Conservation (phyloP, 345 rosid genomes). For the Clausena lansium region DNA sequence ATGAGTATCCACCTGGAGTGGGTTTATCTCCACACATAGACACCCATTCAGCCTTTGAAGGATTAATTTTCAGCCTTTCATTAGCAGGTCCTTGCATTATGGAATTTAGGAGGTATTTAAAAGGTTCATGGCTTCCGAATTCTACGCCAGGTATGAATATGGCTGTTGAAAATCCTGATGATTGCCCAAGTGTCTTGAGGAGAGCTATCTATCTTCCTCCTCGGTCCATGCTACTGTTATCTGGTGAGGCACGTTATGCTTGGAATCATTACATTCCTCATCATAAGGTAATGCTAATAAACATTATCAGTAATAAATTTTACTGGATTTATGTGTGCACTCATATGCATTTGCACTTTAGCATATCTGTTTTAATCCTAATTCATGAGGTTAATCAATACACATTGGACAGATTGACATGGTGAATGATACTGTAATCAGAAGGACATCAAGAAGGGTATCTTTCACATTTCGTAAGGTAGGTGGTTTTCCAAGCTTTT, state of each 20-base stretch:
- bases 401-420: conserved; percentile 60
- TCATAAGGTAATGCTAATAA: conserved; percentile 77
- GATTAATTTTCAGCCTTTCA: conserved; percentile 87
- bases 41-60: conserved; percentile 95
- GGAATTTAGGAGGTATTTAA: conserved; percentile 85
- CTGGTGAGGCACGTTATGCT: conserved; percentile 94
- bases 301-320: not conserved
- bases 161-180: conserved; percentile 34
- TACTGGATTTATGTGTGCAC: not conserved
- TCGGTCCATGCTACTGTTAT: conserved; percentile 83
- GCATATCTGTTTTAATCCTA: not conserved
- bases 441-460: conserved; percentile 74
- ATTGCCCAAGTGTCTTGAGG: conserved; percentile 37
- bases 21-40: conserved; percentile 97
- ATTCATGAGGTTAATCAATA: not conserved
- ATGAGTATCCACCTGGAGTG: conserved; percentile 95
- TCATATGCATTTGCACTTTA: not conserved
- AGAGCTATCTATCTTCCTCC: conserved; percentile 83
- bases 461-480: conserved; percentile 96
- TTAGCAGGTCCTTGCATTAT: conserved; percentile 96
- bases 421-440: conserved; percentile 63
- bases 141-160: conserved; percentile 27
- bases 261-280: conserved; percentile 98
- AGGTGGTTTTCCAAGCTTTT: conserved; percentile 5
- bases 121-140: conserved; percentile 43